Base-by-base conservation (phyloP, 2,329 filamentous ascomycete genomes). In the Trichophyton schoenleinii region DNA sequence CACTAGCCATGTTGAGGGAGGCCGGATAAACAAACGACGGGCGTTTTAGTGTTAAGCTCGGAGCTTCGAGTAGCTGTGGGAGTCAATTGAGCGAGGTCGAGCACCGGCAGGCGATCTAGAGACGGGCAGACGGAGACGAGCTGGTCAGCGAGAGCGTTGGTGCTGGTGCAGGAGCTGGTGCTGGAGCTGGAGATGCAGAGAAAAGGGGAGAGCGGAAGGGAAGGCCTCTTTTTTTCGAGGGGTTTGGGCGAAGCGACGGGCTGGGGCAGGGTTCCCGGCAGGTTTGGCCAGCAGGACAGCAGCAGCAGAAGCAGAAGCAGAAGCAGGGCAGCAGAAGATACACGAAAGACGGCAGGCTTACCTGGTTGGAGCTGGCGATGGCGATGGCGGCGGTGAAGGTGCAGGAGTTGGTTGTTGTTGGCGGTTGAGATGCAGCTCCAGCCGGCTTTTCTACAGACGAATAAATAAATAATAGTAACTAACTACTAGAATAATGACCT, bases 1-100 rank as follows among this genome's bases (percentile, higher is more conserved):
- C 28, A 20, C 49, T 81, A 66, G 88, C 85, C 87, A 92, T 92
- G 69, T 68, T 78, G 68, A 60, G 8, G 15, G 13, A 28, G 15
- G 5, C 11, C 11, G 13, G 49, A n/a, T 42, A 42, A 42, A 42
- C 38, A 42, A 42, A 42, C 38, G 15, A 42, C 15, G n/a, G n/a
- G 41, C 15, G 15, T 44, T 55, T 28, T 34, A 36, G n/a, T 28
- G 31, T 8, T 38, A 55, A 20, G 18, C 22, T 25, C 28, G 9
- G 22, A 48, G 44, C 44, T 48, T 25, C 22, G 11, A 38, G 34
- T 9, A 55, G 49, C 49, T 18, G n/a, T 22, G 22, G 49, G 28
- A 31, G 28, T 55, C 49, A 55, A 55, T 55, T 55, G 49, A 18
- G n/a, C 15, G 15, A 28, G 28, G 11, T n/a, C 31, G 13, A 15